Base-by-base conservation (phyloP, 2,329 filamentous ascomycete species). In the Talaromyces atroroseus region DNA sequence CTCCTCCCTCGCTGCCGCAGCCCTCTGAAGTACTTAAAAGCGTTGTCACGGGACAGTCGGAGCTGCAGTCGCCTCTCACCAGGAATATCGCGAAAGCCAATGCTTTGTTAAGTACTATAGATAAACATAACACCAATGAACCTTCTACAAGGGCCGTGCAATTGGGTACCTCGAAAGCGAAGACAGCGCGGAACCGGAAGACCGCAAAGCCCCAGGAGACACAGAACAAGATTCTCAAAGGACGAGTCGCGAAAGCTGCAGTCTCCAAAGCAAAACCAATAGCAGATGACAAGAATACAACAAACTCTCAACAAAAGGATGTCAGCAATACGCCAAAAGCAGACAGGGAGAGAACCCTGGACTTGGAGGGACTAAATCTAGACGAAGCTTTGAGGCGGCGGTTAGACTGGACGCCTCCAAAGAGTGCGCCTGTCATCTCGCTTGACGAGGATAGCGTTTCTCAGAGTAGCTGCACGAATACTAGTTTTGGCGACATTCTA, bases 331-430 rank as follows among this genome's bases (percentile, higher is more conserved):
- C 23, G 3, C 24, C 24, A 3, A 20, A 48, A 29, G 23, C 24
- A 32, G 54, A 52, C 20, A 21, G 50, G 18, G 51, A 65, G 48
- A 62, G 66, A 23, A 18, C 23, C 53, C 59, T 58, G 58, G 57
- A 61, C 52, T 47, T 60, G 26, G 56, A 64, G 57, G 58, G 61
- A 5, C 52, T 74, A 24, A 64, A 70, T n/a, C 54, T 74, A 23
- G 71, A 71, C 59, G 59, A 66, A 47, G 87, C 86, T 7, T 67
- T 80, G 24, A 75, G 73, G 47, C 77, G 87, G 58, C 78, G 83
- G 58, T 65, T 73, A 14, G 79, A 85, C 57, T 91, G 88, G 88
- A 91, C 88, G 1, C 88, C 87, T 2, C 80, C 83, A 3, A 78
- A 75, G 48, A 59, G 32, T 62, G 64, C 40, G 57, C 62, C 32